phyloP scores from a whole-genome alignment of 139 green algal genomes.

The Deuterostichococcus epilithicus region DNA sequence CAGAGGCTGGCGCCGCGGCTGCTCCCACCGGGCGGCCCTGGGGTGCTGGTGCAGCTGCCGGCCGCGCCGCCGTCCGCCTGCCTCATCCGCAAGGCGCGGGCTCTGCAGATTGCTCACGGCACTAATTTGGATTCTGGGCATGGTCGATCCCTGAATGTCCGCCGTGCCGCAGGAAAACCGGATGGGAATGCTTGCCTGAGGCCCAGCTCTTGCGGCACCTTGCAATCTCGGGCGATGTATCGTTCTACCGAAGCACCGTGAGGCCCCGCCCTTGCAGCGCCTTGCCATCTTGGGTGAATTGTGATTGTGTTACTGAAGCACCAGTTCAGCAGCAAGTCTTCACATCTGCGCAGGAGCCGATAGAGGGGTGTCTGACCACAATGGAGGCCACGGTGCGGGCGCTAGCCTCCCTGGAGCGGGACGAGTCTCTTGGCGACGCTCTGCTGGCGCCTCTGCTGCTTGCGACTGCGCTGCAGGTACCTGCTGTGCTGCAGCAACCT shows the following conservation, averaged over 20 bases:
- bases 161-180: neutral
- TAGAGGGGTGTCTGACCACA: slow-evolving; percentile 21
- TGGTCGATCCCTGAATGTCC: neutral
- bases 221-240: no score
- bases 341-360: neutral
- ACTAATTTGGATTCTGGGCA: no score
- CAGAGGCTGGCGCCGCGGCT: neutral
- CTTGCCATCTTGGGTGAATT: no score
- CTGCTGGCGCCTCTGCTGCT: slow-evolving; percentile 29
- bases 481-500: neutral
- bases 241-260: no score
- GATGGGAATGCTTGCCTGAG: no score
- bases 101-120: no score
- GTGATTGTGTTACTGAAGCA: no score
- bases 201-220: no score
- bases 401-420: slow-evolving; percentile 23
- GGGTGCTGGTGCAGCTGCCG: neutral
- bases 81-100: neutral
- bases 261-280: no score
- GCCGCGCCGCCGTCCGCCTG: neutral
- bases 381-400: slow-evolving; percentile 36
- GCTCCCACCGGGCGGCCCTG: neutral
- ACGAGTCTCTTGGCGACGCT: neutral
- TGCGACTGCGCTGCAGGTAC: slow-evolving; percentile 26
- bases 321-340: no score